These are phyloP conservation scores for Globisporangium echinulatum DNA, from an alignment of 352 stramenopile genomes.

Conservation along the genomic window DNA sequence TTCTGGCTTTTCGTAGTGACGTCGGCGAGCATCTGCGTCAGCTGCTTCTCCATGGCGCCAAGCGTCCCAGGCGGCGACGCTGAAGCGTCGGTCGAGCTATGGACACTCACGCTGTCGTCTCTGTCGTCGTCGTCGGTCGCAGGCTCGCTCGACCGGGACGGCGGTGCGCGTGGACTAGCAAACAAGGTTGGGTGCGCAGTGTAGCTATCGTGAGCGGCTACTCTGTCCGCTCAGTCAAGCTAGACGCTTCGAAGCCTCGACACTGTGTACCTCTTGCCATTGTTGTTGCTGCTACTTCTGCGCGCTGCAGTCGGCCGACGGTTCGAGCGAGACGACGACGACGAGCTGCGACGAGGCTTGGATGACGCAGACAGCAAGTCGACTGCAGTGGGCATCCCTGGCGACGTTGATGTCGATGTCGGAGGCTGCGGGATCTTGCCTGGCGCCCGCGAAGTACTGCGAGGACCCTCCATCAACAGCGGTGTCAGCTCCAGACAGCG, in stretches of 20 bases:
- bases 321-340: constrained; percentile 1
- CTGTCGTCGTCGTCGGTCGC: constrained; percentile 24
- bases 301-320: neutral
- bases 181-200: neutral
- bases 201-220: too few species aligned
- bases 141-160: constrained; percentile 21
- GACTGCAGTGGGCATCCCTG: neutral
- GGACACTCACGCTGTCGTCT: neutral
- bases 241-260: too few species aligned
- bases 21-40: constrained; percentile 28
- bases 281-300: neutral
- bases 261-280: constrained; percentile 2
- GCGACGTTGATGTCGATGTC: constrained; percentile 7
- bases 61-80: constrained; percentile 1
- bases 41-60: constrained; percentile 21
- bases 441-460: neutral
- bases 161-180: constrained; percentile 20
- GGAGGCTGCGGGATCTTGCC: constrained; percentile 13
- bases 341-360: neutral
- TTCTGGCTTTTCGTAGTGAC: constrained; percentile 30
- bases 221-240: too few species aligned
- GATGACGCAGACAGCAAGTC: neutral
- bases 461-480: neutral
- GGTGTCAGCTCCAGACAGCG: too few species aligned
- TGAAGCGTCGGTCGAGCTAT: neutral